Base-by-base conservation (phyloP, 2,329 filamentous ascomycete genomes). In the Monilinia fructigena region DNA sequence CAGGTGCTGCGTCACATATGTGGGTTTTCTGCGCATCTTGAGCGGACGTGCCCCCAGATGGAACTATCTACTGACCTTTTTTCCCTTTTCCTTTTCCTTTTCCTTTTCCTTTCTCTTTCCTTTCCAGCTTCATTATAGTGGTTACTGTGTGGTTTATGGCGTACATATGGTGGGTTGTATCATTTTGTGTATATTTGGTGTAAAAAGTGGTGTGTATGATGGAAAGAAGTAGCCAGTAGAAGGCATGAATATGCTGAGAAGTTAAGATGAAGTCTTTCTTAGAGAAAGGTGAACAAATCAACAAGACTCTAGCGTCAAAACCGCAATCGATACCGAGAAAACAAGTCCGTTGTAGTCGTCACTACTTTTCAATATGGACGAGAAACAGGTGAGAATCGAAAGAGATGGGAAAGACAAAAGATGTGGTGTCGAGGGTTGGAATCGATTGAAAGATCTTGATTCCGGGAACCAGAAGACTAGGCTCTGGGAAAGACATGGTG, bases 301-400 rank as follows among this genome's bases (percentile, higher is more conserved):
- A 47, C 8, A 14, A 50, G 47, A 50, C 47, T 12, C 23, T 23
- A 4, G 5, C 1, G 11, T n/a, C 11, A 23, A 26, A 26, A 12
- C 23, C 48, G 8, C 23, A 38, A 38, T 60, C 28, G 31, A 60
- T 60, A 60, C n/a, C 45, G 31, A 61, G 45, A 50, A 28, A 4
- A 4, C 16, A 7, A 26, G 58, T 61, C 58, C 31, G 8, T 61
- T 50, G 58, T 50, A 61, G 58, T 61, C 58, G 58, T 50, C 58
- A 61, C 58, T 61, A 61, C 58, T 26, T 50, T 4, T 18, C 20
- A 7, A 38, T 38, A 7, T 38, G 58, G 45, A 40, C 45, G 26
- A 2, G n/a, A 4, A 50, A 40, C 14, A n/a, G 58, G 45, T 38
- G 58, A 26, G 58, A 23, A 38, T 60, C 45, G 45, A 61, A 12